Conservation (phyloP, 2,329 filamentous ascomycete species). For the Bipolaris sorokiniana region DNA sequence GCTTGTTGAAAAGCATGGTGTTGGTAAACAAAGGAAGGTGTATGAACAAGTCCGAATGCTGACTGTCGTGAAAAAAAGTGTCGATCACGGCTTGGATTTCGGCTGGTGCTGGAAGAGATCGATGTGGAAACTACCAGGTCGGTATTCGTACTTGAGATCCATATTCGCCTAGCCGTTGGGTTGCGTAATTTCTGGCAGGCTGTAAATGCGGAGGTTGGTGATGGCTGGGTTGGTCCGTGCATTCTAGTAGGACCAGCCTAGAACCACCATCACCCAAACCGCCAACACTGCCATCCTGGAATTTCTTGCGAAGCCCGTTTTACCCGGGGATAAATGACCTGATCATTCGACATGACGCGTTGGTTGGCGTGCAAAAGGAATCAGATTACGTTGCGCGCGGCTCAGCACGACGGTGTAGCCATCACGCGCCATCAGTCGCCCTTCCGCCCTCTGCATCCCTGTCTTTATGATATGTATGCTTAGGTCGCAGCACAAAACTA, state of each 20-base stretch:
- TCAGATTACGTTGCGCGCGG: background rate
- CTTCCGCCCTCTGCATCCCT: background rate
- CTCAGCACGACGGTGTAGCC: background rate
- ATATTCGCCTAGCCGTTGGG: constrained; percentile 22
- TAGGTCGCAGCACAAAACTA: too few species aligned
- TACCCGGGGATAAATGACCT: background rate
- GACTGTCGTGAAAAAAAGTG: constrained; percentile 18
- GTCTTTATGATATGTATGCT: too few species aligned
- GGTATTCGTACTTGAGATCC: constrained; percentile 24
- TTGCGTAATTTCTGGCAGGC: constrained; percentile 31
- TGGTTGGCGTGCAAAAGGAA: background rate
- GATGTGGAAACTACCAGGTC: constrained; percentile 17
- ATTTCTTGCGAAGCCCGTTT: background rate
- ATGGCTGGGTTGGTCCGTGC: constrained; percentile 32
- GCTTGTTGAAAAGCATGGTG: constrained; percentile 38
- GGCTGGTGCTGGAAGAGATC: constrained; percentile 17
- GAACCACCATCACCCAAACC: constrained; percentile 1
- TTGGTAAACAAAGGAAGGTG: constrained; percentile 17
- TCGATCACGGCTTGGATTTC: constrained; percentile 14
- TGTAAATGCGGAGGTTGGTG: constrained; percentile 41
- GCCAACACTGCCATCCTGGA: constrained; percentile 4
- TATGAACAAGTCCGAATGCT: constrained; percentile 10
- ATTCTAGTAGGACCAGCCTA: constrained; percentile 2
- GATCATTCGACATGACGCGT: background rate
- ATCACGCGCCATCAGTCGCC: background rate